Conservation (phyloP, 2,329 filamentous ascomycete genomes). For the Mycosphaerelloides madeirae region DNA sequence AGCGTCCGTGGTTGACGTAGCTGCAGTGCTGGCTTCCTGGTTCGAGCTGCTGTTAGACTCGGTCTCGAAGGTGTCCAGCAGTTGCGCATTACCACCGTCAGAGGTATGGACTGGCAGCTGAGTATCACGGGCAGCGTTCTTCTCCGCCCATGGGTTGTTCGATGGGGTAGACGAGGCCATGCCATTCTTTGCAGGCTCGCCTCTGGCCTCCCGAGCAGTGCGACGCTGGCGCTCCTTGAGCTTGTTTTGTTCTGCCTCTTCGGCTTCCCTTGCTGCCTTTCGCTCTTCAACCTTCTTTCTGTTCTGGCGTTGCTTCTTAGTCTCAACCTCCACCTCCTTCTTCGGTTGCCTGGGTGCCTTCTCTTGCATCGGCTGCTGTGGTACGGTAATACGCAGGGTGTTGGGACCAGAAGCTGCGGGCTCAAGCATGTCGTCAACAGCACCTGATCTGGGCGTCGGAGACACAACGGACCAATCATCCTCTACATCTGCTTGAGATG, state of each 20-base stretch:
- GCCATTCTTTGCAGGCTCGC: slow-evolving; percentile 77
- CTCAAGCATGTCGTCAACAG: slow-evolving; percentile 91
- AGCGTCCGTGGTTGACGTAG: slow-evolving; percentile 34
- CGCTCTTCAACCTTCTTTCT: slow-evolving; percentile 78
- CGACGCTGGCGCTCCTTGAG: slow-evolving; percentile 80
- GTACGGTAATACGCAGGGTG: slow-evolving; percentile 72
- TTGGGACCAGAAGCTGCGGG: slow-evolving; percentile 62
- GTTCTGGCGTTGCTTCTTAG: slow-evolving; percentile 95
- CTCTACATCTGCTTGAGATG: slow-evolving; percentile 72
- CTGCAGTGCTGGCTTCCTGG: slow-evolving; percentile 35
- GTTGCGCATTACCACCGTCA: slow-evolving; percentile 16
- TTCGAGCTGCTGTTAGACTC: slow-evolving; percentile 39
- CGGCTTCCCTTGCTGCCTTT: slow-evolving; percentile 68
- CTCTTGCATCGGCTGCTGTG: slow-evolving; percentile 48
- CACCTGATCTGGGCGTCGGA: slow-evolving; percentile 57
- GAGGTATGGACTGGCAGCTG: slow-evolving; percentile 6
- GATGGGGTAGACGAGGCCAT: slow-evolving; percentile 46
- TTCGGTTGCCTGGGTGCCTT: slow-evolving; percentile 57
- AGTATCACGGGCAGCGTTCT: slow-evolving; percentile 13
- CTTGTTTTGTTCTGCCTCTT: slow-evolving; percentile 71
- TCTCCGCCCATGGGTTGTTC: slow-evolving; percentile 52
- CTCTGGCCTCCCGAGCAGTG: slow-evolving; percentile 74
- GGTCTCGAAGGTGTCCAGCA: slow-evolving; percentile 50
- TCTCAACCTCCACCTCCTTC: slow-evolving; percentile 61
- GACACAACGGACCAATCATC: slow-evolving; percentile 72